Conservation (phyloP, 2,329 filamentous ascomycete species). For the Arachnomyces sp. region DNA sequence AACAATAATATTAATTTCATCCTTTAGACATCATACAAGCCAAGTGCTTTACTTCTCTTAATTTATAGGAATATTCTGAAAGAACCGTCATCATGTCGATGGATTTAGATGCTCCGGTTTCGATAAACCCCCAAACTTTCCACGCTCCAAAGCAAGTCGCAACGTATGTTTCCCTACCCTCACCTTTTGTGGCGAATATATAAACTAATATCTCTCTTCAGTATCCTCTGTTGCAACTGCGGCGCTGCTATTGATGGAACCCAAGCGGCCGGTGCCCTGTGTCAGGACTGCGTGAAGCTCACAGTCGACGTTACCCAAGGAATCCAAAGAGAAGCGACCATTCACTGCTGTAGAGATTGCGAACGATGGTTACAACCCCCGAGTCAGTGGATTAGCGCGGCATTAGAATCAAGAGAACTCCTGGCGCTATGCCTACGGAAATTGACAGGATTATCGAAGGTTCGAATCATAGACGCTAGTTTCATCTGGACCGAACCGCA, state of each 20-base stretch:
- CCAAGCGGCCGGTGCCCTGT: conserved; percentile 74
- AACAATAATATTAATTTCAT: too few species aligned
- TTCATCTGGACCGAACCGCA: conserved; percentile 99
- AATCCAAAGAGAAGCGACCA: conserved; percentile 79
- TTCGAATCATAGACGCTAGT: conserved; percentile 87
- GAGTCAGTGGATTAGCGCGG: conserved; percentile 73
- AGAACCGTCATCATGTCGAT: conserved; percentile 43
- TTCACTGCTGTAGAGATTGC: conserved; percentile 91
- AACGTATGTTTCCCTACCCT: conserved; percentile 39
- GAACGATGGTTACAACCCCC: conserved; percentile 89
- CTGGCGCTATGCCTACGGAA: conserved; percentile 87
- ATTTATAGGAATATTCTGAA: neutral
- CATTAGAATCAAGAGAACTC: conserved; percentile 83
- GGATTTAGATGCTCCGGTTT: conserved; percentile 52
- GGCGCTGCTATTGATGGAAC: conserved; percentile 93
- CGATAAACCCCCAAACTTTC: conserved; percentile 33
- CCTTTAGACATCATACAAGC: too few species aligned
- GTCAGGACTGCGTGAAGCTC: conserved; percentile 91
- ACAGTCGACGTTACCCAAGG: conserved; percentile 88
- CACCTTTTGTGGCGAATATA: conserved; percentile 12
- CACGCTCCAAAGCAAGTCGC: conserved; percentile 38
- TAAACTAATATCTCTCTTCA: conserved; percentile 26
- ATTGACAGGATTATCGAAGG: conserved; percentile 75
- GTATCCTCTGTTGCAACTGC: conserved; percentile 97
- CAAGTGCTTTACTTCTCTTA: too few species aligned